Evolutionary conservation across 768 basidiomycete species (phyloP).

Genomic region (Amanita polypyramis): DNA sequence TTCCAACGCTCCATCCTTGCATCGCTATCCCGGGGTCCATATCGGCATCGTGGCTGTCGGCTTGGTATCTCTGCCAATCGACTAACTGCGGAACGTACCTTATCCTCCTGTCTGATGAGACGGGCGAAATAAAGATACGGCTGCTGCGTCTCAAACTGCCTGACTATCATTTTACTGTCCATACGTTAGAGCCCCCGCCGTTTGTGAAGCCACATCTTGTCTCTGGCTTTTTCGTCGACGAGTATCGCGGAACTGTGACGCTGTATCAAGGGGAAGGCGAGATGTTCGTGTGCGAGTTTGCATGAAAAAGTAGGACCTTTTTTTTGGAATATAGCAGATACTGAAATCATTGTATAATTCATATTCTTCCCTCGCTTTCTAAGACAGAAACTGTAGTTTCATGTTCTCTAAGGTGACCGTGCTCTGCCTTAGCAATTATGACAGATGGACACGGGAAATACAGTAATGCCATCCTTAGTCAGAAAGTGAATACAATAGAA

Average conservation of each 20-base stretch:
- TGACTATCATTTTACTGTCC: conserved; percentile 5
- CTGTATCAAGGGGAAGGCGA: conserved; percentile 13
- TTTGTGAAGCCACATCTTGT: conserved; percentile 11
- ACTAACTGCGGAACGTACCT: neutral
- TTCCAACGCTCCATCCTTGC: conserved; percentile 1
- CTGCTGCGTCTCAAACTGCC: conserved; percentile 4
- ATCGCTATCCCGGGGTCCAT: conserved; percentile 2
- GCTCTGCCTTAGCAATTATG: too few relatives aligned
- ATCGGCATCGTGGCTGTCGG: neutral
- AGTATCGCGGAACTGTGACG: conserved; percentile 17
- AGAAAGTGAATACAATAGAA: neutral
- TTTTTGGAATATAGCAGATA: neutral
- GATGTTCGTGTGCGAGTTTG: conserved; percentile 16
- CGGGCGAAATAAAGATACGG: neutral
- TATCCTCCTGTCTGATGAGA: neutral
- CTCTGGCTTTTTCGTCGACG: conserved; percentile 17
- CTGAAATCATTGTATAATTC: neutral
- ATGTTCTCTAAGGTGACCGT: too few relatives aligned
- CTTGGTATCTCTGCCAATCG: conserved; percentile 4
- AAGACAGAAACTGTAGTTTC: too few relatives aligned
- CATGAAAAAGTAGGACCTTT: conserved; percentile 6
- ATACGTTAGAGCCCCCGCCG: conserved; percentile 14
- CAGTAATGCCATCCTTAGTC: too few relatives aligned
- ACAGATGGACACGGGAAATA: too few relatives aligned
- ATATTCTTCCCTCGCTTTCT: neutral